These are phyloP conservation scores for Macrolepiota dolichaula DNA, from an alignment of 768 basidiomycete genomes.

Conservation along the genomic window DNA sequence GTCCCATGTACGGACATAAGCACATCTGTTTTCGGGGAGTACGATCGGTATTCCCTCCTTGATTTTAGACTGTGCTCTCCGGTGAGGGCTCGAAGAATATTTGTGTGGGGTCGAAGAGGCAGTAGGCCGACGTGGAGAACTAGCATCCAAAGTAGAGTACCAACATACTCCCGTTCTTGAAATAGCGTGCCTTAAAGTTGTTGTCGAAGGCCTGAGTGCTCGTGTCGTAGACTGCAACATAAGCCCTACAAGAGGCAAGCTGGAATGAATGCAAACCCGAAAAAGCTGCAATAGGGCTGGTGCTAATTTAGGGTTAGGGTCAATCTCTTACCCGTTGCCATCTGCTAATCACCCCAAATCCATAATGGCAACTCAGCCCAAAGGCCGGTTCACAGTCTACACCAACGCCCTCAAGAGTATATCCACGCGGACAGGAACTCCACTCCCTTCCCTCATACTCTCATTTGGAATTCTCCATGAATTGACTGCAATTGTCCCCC, in stretches of 20 bases:
- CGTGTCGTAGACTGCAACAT: slow-evolving; percentile 1
- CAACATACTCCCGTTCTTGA: not conserved
- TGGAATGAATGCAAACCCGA: not conserved
- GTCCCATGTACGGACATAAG: slow-evolving; percentile 37
- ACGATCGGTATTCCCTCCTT: not conserved
- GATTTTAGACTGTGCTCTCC: not conserved
- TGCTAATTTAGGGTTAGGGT: slow-evolving; percentile 4
- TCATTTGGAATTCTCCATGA: slow-evolving; percentile 88
- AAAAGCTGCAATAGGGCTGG: not conserved
- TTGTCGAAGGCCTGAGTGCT: not conserved
- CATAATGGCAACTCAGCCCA: slow-evolving; percentile 16
- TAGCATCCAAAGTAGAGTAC: not conserved
- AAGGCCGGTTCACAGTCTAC: slow-evolving; percentile 42
- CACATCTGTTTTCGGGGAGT: slow-evolving; percentile 13
- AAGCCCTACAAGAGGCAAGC: not conserved
- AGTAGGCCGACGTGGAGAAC: not conserved
- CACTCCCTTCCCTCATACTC: slow-evolving; percentile 68
- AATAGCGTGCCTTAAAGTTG: not conserved
- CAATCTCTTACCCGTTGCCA: not conserved
- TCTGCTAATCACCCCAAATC: not conserved
- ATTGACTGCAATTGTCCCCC: slow-evolving; percentile 73
- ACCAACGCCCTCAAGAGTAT: slow-evolving; percentile 53
- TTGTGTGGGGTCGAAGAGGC: not conserved
- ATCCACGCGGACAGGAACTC: slow-evolving; percentile 68
- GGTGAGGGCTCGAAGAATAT: not conserved